Evolutionary conservation across 1,284 basidiomycete genomes (phyloP), one percentile per base, ranked within the genome.

Genomic region (Meira nashicola): DNA sequence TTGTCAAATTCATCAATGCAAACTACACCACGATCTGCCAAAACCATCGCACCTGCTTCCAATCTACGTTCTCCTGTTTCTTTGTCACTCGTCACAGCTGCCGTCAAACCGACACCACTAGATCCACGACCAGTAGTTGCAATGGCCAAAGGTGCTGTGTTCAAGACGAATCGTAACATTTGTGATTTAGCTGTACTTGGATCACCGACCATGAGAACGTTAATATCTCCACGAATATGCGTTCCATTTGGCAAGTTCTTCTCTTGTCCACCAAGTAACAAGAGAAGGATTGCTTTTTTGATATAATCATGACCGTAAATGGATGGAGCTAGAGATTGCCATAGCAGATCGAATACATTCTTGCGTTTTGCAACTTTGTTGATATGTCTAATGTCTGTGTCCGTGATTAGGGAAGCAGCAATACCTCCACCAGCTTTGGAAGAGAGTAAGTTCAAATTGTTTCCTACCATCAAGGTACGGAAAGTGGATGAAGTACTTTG

Each of bases 1-100:
- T 99, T 99, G 84, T 99, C 94, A 75, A 99, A 99, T 81, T 99
- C 94, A 80, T 99, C 95, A 72, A 99, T 98, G 80, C 94, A 99
- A 49, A 98, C 94, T 12, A 98, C 92, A 19, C 95, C 95, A 63
- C 93, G 87, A 80, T 99, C 95, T n/a, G 95, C 95, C 50, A 99
- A 86, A 38, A 99, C 95, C 95, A 99, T 98, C 12, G 95, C 95
- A 60, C 95, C 95, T 8, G 94, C 95, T 81, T 98, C 95, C 50
- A 98, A 85, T 60, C 94, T 83, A 58, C 95, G 86, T 78, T 99
- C 95, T 70, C 83, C 83, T 15, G 95, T 98, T 78, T 98, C 95
- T 79, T 89, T 90, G 82, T 99, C 95, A 1, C 89, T 96, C 9
- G 94, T 98, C 11, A 99, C 95, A 8, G 95, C 95, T n/a, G 95